Conservation (phyloP, 495 filamentous ascomycete species). For the Neurospora sp. region DNA sequence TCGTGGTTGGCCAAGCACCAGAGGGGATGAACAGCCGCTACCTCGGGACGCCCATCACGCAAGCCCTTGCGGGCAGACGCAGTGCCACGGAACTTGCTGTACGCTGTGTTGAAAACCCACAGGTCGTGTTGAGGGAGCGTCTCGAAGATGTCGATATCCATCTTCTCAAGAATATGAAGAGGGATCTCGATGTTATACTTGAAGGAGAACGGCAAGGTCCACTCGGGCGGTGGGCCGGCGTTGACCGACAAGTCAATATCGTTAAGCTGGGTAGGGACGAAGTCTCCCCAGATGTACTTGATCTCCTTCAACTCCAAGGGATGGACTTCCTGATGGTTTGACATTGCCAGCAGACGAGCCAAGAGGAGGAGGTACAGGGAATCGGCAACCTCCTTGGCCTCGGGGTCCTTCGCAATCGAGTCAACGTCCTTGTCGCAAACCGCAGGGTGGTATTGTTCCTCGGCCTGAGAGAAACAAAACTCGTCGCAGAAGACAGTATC, state of each 20-base stretch:
- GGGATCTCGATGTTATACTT: conserved; percentile 72
- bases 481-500: conserved; percentile 82
- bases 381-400: conserved; percentile 58
- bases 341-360: conserved; percentile 73
- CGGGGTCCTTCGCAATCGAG: conserved; percentile 68
- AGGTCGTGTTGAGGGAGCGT: conserved; percentile 56
- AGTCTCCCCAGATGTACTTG: conserved; percentile 92
- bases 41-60: conserved; percentile 64
- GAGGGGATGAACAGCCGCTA: conserved; percentile 54
- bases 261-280: conserved; percentile 37
- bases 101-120: conserved; percentile 92
- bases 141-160: conserved; percentile 79
- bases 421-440: conserved; percentile 80
- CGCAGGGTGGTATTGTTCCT: conserved; percentile 68
- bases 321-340: conserved; percentile 69
- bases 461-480: conserved; percentile 61
- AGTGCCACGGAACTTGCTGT: conserved; percentile 86
- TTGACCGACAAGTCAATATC: conserved; percentile 39
- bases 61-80: conserved; percentile 71
- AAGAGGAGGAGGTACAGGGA: conserved; percentile 73
- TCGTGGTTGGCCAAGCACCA: conserved; percentile 76
- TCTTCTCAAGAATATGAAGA: conserved; percentile 77
- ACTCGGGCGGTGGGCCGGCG: conserved; percentile 44
- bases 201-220: conserved; percentile 84
- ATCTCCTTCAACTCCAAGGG: conserved; percentile 75